phyloP scores from a whole-genome alignment of 78 protist genomes.

The Chrysochromulina parva region DNA sequence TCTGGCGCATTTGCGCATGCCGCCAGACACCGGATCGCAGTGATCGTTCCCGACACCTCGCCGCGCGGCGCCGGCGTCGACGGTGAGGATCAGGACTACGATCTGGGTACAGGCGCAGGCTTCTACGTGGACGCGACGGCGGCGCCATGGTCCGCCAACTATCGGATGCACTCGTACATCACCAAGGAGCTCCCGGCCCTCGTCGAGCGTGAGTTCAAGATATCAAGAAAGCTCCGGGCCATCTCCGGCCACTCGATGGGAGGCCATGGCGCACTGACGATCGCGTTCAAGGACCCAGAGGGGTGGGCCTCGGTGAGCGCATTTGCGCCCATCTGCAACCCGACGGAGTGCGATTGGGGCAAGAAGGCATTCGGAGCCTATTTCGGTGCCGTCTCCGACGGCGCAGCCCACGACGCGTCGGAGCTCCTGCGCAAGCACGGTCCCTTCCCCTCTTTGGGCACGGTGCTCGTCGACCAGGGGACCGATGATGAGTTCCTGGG shows the following conservation, averaged over 20 bases:
- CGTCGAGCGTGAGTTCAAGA: constrained; percentile 1
- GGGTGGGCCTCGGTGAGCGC: constrained; percentile 73
- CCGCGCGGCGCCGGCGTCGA: constrained; percentile 70
- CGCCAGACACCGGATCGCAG: constrained; percentile 43
- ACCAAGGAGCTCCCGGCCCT: constrained; percentile 74
- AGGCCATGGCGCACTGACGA: constrained; percentile 87
- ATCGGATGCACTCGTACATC: constrained; percentile 83
- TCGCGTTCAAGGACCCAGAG: constrained; percentile 63
- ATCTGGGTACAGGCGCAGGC: constrained; percentile 80
- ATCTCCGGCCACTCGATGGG: constrained; percentile 83
- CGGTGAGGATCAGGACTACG: constrained; percentile 63
- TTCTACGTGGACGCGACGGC: constrained; percentile 88
- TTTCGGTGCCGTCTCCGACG: constrained; percentile 3
- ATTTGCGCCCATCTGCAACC: constrained; percentile 84
- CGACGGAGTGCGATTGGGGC: constrained; percentile 23
- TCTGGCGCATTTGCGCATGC: constrained; percentile 17
- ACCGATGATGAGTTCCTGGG: no score
- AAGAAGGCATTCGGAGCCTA: constrained; percentile 10
- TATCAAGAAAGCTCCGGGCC: not conserved
- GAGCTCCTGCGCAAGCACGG: not conserved
- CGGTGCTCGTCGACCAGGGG: not conserved
- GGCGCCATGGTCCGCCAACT: constrained; percentile 65
- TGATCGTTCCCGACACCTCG: constrained; percentile 87
- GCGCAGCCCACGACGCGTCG: not conserved
- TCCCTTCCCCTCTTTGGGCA: not conserved